Base-by-base conservation (phyloP, 441 rosid genomes). In the Euphorbia schlechtendalii region DNA sequence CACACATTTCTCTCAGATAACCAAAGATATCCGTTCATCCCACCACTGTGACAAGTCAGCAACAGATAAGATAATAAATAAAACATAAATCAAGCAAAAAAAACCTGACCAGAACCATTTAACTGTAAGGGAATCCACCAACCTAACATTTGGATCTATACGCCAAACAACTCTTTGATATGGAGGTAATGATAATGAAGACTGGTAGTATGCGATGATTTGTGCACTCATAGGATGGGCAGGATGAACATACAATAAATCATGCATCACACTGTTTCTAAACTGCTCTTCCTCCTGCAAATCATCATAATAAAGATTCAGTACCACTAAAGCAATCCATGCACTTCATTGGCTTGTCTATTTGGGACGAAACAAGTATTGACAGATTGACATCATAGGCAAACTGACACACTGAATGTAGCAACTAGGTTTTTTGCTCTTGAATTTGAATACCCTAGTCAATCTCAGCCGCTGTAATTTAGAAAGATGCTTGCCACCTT, bases 21-120 rank as follows among this genome's bases (percentile, higher is more conserved):
- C 91, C 89, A 83, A 66, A 94, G 67, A 75, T 45, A 91, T 22
- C 99, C 99, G 68, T 85, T 94, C 96, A 89, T 87, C 68, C 94
- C 96, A 79, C 79, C 82, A 75, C 99, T 94, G 86, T 72, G 78
- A 76, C 34, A 61, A 43, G 32, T 58, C 60, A 72, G 58, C 56
- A 59, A 66, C 22, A 46, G 28, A 51, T 63, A 18, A 73, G 67
- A 59, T 53, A 22, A 73, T 41, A 69, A 66, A 72, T 30, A 58
- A 64, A 77, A 61, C 20, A 63, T 51, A 53, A 30, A 64, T 30
- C 36, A 38, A 56, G 24, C 60, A 30, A 21, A 17, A 32, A 32
- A 32, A 62, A 7, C 25, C 51, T 30, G 28, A 58, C 24, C 32
- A 20, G 51, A 69, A 41, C 59, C n/a, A 17, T 51, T 34, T 21